phyloP scores from a whole-genome alignment of 257 asterid species.

The Plantago ovata region DNA sequence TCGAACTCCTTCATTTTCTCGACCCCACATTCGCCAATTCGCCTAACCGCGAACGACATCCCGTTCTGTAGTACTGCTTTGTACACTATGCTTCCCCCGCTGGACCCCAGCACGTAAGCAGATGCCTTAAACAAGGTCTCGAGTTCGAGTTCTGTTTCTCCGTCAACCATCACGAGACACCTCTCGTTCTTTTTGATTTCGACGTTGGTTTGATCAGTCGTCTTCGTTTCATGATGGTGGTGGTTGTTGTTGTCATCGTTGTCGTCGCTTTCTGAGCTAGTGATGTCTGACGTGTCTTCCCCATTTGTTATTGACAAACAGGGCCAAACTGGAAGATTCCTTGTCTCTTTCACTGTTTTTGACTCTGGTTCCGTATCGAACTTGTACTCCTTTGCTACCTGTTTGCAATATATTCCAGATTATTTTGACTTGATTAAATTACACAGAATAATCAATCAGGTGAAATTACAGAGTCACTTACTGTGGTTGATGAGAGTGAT shows the following conservation, averaged over 20 bases:
- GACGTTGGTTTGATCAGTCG: slow-evolving; percentile 22
- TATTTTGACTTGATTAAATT: too few relatives aligned
- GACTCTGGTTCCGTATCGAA: slow-evolving; percentile 34
- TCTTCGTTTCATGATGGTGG: background rate
- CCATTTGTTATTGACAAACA: slow-evolving; percentile 48
- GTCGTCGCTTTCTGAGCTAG: slow-evolving; percentile 55
- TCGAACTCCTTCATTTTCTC: slow-evolving; percentile 59
- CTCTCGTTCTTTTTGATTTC: slow-evolving; percentile 27
- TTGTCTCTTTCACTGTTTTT: slow-evolving; percentile 28
- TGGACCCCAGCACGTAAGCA: slow-evolving; percentile 80
- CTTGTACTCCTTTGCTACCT: slow-evolving; percentile 20
- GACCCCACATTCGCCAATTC: slow-evolving; percentile 72
- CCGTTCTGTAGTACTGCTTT: slow-evolving; percentile 88
- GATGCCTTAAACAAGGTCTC: slow-evolving; percentile 82
- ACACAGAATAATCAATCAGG: too few relatives aligned
- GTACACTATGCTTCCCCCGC: slow-evolving; percentile 63
- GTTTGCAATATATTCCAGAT: too few relatives aligned
- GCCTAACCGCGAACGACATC: slow-evolving; percentile 67
- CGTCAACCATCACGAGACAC: slow-evolving; percentile 74
- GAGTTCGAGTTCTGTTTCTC: slow-evolving; percentile 56
- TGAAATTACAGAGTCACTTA: too few relatives aligned
- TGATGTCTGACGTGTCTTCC: slow-evolving; percentile 56
- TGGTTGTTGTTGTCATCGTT: slow-evolving; percentile 33
- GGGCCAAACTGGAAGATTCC: slow-evolving; percentile 38
- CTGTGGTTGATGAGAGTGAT: slow-evolving; percentile 1